Evolutionary conservation across 192 early-diverging fungal species (phyloP), one percentile per base, ranked within the genome.

Genomic region (Ambispora gerdemannii): DNA sequence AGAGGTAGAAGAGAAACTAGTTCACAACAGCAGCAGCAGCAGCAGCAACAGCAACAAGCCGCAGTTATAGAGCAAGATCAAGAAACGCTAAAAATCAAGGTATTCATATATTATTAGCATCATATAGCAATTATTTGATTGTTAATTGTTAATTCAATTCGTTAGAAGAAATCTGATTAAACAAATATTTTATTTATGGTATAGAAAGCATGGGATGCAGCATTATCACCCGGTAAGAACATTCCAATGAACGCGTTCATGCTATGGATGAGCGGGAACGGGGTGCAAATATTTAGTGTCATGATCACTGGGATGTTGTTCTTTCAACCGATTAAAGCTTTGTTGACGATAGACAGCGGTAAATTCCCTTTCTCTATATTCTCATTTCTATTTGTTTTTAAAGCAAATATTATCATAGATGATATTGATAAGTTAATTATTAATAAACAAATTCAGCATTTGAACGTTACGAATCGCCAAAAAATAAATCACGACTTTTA

Each of bases 161-260:
- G n/a, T n/a, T n/a, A n/a, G n/a, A n/a, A n/a, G n/a, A n/a, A n/a
- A n/a, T n/a, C n/a, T n/a, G n/a, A n/a, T n/a, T n/a, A n/a, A n/a
- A n/a, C n/a, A n/a, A n/a, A n/a, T n/a, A n/a, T n/a, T n/a, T n/a
- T 1, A 24, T 43, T 36, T 30, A 47, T 59, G 55, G 1, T 49
- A 31, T 67, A 98, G 88, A 98, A 95, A 90, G 96, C 95, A 35
- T 99, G 95, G 94, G 97, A 99, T 73, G 87, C 89, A 28, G 95
- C 96, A 4, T 79, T 96, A 49, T 88, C 81, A 1, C 92, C 92
- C 4, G 93, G 88, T 55, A 98, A 98, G 75, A 88, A 88, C 33
- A 87, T 97, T 25, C 97, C 97, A 0, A 98, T 99, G 96, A 92
- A 98, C 55, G 92, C 83, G 22, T 89, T 99, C 74, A 99, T 99